phyloP scores from a whole-genome alignment of 2,329 filamentous ascomycete genomes.

The Talaromyces sp. region DNA sequence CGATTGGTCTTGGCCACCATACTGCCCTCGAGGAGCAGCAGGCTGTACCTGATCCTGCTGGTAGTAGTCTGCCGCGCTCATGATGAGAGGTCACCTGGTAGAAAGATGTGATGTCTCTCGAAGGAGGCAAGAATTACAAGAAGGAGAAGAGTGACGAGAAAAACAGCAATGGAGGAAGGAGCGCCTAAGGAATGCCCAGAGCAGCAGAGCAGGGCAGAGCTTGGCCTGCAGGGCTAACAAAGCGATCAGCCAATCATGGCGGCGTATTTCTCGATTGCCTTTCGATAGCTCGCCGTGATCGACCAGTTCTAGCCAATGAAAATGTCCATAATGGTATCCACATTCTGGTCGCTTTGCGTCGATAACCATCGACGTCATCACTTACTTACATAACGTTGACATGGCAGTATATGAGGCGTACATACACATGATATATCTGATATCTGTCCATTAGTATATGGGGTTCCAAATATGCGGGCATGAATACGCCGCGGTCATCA shows the following conservation, averaged over 20 bases:
- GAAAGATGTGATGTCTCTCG: not conserved
- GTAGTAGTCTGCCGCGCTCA: constrained; percentile 40
- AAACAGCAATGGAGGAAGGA: not conserved
- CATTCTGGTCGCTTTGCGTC: not conserved
- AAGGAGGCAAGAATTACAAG: not conserved
- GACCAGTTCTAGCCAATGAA: not conserved
- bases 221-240: not conserved
- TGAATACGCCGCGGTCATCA: not conserved
- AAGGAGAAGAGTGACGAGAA: not conserved
- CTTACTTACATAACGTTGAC: not conserved
- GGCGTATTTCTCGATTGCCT: not conserved
- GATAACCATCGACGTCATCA: not conserved
- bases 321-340: not conserved
- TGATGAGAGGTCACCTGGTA: constrained; percentile 17
- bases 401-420: not conserved
- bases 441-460: not conserved
- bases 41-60: constrained; percentile 28
- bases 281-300: not conserved
- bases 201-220: not conserved
- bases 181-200: not conserved
- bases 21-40: constrained; percentile 15
- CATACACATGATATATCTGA: no score
- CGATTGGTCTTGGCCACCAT: constrained; percentile 1
- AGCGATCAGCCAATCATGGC: not conserved
- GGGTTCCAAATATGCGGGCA: not conserved